Conservation (phyloP, 257 asterid species). For the Knoxia roxburghii region DNA sequence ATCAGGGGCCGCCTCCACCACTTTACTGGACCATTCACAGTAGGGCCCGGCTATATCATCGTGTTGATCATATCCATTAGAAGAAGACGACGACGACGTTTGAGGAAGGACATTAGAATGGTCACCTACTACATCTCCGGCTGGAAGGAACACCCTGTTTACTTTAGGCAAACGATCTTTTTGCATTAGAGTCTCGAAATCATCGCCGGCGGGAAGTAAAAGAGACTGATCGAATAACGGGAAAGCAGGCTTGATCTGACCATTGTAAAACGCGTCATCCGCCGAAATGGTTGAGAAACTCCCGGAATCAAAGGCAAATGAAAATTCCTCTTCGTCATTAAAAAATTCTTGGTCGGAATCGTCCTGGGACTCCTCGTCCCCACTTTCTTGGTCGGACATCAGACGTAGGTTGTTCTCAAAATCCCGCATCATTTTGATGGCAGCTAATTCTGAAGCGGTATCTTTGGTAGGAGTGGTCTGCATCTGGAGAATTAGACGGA, state of each 20-base stretch:
- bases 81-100: conserved; percentile 15
- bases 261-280: conserved; percentile 69
- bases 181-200: conserved; percentile 18
- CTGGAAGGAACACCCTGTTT: conserved; percentile 44
- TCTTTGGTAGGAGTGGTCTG: conserved; percentile 3
- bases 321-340: conserved; percentile 33
- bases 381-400: neutral
- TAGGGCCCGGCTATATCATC: conserved; percentile 31
- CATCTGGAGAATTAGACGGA: neutral
- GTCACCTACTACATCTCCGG: conserved; percentile 16
- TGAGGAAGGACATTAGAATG: neutral
- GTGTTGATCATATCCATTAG: conserved; percentile 5
- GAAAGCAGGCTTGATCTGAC: conserved; percentile 71
- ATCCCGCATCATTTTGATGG: conserved; percentile 4
- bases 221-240: conserved; percentile 59
- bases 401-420: conserved; percentile 6
- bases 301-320: conserved; percentile 51
- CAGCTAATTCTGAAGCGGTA: conserved; percentile 6
- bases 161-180: conserved; percentile 39
- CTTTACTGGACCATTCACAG: conserved; percentile 41
- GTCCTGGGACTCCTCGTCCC: conserved; percentile 9
- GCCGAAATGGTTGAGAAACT: conserved; percentile 61
- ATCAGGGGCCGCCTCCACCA: conserved; percentile 43
- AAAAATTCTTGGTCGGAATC: conserved; percentile 9
- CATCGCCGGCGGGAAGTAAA: conserved; percentile 33